Evolutionary conservation across 2,329 filamentous ascomycete species (phyloP).

Genomic region (Acephala macrosclerotiorum): DNA sequence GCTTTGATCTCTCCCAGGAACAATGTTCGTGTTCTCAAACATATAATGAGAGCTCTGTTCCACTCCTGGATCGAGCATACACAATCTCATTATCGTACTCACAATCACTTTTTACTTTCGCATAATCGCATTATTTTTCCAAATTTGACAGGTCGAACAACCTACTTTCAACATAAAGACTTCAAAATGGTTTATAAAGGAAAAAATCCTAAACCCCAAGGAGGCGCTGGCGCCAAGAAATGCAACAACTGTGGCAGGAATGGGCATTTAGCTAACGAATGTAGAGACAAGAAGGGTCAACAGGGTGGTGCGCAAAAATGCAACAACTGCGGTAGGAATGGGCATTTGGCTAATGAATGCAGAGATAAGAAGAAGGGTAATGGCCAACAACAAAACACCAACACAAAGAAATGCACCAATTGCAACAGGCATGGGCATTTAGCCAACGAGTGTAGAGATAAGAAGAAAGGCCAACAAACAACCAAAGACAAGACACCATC

Average conservation of each 20-base stretch:
- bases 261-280: too few relatives aligned
- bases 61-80: background rate
- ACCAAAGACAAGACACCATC: background rate
- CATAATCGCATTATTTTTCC: background rate
- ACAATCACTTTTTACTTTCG: background rate
- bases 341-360: background rate
- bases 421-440: too few relatives aligned
- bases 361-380: background rate
- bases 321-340: background rate
- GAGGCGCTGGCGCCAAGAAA: constrained; percentile 4
- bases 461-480: background rate
- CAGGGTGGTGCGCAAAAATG: background rate
- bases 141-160: background rate
- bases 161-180: background rate
- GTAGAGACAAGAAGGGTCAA: background rate
- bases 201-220: background rate
- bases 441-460: background rate
- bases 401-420: too few relatives aligned
- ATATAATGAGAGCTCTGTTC: background rate
- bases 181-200: constrained; percentile 4
- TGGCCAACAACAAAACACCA: background rate
- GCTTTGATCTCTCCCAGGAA: background rate
- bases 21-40: background rate
- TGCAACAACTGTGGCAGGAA: background rate
- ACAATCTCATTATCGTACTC: constrained; percentile 5